Base-by-base conservation (phyloP, 768 basidiomycete species). In the Heimioporus sp. region DNA sequence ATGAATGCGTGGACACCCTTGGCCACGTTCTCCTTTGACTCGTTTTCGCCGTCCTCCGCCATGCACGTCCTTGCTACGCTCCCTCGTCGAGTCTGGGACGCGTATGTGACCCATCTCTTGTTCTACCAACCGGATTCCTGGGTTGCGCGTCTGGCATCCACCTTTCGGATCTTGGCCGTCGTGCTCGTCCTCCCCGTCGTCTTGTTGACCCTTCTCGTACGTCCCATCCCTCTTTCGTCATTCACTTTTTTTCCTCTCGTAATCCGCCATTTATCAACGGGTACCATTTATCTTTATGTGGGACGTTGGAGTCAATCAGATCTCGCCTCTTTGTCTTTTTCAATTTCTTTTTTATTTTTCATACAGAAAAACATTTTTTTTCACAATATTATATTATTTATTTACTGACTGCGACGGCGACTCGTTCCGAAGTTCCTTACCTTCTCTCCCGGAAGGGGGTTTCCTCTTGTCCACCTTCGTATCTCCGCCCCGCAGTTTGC, bases 171-270 rank as follows among this genome's bases (percentile, higher is more conserved):
- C 43, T 75, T 90, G 54, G 85, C 89, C 20, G 67, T 76, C 52
- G 19, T 86, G 34, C 59, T 73, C 51, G 62, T 78, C 52, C 48
- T 73, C 16, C 79, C 79, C 4, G 70, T 88, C 46, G 62, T 85
- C 49, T 69, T 85, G 46, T 71, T 91, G 39, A 86, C 84, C 4
- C 73, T 89, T 55, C 68, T 91, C 50, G 89, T 89, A 72, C 52
- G 82, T 73, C 50, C 46, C 10, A 51, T 41, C 54, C 28, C 12
- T 49, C 20, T 48, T 52, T 21, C 46, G 46, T 55, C 49, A 31
- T 39, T 38, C 44, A 36, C 32, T 16, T 37, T n/a, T 21, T 38
- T 53, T 28, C 34, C 37, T 62, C 35, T 49, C 49, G 61, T 44
- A 54, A 54, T 37, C 19, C 40, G 41, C 47, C 45, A 13, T 47